Base-by-base conservation (phyloP, 805 yeast species). In the Metschnikowia matae region DNA sequence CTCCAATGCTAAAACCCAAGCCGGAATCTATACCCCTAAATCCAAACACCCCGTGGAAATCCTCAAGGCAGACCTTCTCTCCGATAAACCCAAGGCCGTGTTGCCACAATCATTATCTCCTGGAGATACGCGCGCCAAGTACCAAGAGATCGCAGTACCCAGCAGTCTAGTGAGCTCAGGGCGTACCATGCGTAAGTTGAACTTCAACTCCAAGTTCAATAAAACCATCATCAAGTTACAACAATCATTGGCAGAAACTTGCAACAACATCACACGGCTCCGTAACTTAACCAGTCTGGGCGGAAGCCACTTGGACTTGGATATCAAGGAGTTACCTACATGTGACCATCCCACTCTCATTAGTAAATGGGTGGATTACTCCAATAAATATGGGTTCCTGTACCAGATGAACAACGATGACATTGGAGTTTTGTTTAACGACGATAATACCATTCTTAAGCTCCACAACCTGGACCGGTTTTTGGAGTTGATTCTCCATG, bases 351-450 rank as follows among this genome's bases (percentile, higher is more conserved):
- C 91, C 11, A 79, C 82, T 17, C 80, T 88, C 53, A 83, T 92
- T 40, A 87, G 95, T 53, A 91, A 92, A 65, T 94, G 99, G 99
- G 98, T 95, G 29, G 99, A 94, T 66, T 94, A 92, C 66, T 87
- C 97, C 26, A 90, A 91, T 70, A 89, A 87, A 66, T 95, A 92
- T 68, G 99, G 99, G 1, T 85, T 94, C 63, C 88, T 97, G 4
- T 94, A 92, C 66, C 96, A 94, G 64, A 72, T 94, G 50, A 87
- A 92, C 18, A 87, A 90, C 42, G 94, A 92, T 52, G 87, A 87
- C 56, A 87, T 89, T 57, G 98, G 97, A 18, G 96, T 91, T 13
- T 73, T 87, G 51, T 92, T 91, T 71, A 88, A 89, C 58, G 92
- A 89, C 60, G 87, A 88, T 17, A 84, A 87, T 50, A 85, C 96